These are phyloP conservation scores for Kwoniella europaea DNA, from an alignment of 768 basidiomycete species.

Conservation along the genomic window DNA sequence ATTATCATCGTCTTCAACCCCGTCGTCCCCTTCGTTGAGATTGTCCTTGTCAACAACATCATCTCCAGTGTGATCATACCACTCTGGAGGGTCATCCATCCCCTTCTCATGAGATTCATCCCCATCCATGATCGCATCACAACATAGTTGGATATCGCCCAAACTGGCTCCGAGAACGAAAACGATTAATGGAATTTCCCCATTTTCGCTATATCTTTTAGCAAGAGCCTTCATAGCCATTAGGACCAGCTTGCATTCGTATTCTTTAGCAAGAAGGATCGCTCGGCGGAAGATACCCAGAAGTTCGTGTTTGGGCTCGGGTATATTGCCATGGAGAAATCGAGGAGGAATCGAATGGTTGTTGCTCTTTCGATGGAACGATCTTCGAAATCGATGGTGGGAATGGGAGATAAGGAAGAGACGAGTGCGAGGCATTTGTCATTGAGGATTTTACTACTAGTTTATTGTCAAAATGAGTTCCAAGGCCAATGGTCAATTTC, in stretches of 20 bases:
- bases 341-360: conserved; percentile 15
- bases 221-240: neutral
- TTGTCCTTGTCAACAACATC: neutral
- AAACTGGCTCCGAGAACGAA: neutral
- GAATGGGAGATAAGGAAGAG: neutral
- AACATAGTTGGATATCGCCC: conserved; percentile 1
- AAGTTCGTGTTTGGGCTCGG: neutral
- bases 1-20: neutral
- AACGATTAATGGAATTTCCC: neutral
- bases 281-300: neutral
- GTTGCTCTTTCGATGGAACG: neutral
- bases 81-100: neutral
- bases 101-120: no score
- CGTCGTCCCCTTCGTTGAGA: neutral
- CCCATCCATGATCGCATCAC: neutral
- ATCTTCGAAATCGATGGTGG: neutral
- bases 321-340: conserved; percentile 11
- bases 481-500: no score
- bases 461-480: no score
- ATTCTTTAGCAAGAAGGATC: conserved; percentile 1
- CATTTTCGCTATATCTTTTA: neutral
- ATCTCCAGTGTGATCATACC: neutral
- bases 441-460: neutral
- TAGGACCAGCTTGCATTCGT: conserved; percentile 7
- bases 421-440: neutral